Evolutionary conservation across 495 filamentous ascomycete genomes (phyloP).

Genomic region (Hyaloscypha variabilis): DNA sequence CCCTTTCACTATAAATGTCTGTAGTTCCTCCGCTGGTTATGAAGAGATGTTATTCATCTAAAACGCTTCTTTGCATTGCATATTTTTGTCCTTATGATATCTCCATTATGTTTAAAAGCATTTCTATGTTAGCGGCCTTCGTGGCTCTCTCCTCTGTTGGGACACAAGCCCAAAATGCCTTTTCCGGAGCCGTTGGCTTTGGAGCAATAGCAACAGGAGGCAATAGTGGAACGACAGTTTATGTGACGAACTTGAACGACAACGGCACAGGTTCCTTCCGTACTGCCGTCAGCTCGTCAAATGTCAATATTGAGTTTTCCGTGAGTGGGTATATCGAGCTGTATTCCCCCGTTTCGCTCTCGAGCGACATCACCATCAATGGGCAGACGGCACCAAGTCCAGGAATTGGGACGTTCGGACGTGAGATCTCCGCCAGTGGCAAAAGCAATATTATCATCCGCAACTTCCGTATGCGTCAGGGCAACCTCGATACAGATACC

Average conservation of each 20-base stretch:
- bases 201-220: slow-evolving; percentile 42
- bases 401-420: slow-evolving; percentile 41
- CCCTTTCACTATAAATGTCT: too few species aligned
- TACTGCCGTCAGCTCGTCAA: slow-evolving; percentile 40
- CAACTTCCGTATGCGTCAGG: slow-evolving; percentile 43
- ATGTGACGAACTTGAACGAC: slow-evolving; percentile 43
- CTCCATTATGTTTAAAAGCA: too few species aligned
- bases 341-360: slow-evolving; percentile 35
- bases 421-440: slow-evolving; percentile 39
- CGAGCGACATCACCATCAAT: slow-evolving; percentile 40
- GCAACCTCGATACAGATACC: slow-evolving; percentile 35
- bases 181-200: slow-evolving; percentile 45
- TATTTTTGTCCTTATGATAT: too few species aligned
- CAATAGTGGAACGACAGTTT: slow-evolving; percentile 38
- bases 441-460: slow-evolving; percentile 43
- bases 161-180: slow-evolving; percentile 31
- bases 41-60: too few species aligned
- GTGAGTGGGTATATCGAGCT: slow-evolving; percentile 43
- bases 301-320: slow-evolving; percentile 42
- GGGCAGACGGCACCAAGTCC: slow-evolving; percentile 43
- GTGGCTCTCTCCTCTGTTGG: slow-evolving; percentile 27
- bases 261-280: slow-evolving; percentile 42
- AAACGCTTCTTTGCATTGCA: too few species aligned
- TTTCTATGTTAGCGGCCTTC: too few species aligned
- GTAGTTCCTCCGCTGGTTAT: too few species aligned